A percentile compares a stretch with the other conserved stretches of the same genome.
These are phyloP conservation scores for Aspergillus sparsus DNA, from an alignment of 495 filamentous ascomycete species.

Conservation along the genomic window DNA sequence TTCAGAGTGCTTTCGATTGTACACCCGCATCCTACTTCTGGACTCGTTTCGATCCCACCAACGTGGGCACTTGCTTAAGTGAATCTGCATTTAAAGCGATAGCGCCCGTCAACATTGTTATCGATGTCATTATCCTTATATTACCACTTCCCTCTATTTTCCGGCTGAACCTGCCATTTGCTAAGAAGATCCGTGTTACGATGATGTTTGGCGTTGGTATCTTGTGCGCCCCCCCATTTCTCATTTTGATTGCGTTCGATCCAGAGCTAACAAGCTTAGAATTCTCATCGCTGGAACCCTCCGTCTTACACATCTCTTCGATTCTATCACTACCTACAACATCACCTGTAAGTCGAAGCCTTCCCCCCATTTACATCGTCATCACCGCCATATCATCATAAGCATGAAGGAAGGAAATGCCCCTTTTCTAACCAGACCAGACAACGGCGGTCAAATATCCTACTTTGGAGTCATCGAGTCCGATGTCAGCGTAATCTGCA, in stretches of 20 bases:
- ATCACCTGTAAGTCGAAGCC: constrained; percentile 4
- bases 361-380: constrained; percentile 1
- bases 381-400: neutral
- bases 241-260: neutral
- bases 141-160: neutral
- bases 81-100: neutral
- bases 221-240: constrained; percentile 3
- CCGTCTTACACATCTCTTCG: constrained; percentile 7
- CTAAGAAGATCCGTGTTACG: neutral
- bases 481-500: constrained; percentile 9
- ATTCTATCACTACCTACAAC: constrained; percentile 3
- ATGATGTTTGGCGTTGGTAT: constrained; percentile 2
- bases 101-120: constrained; percentile 5
- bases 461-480: constrained; percentile 8
- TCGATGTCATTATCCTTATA: neutral
- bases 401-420: neutral
- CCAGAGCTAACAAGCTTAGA: neutral
- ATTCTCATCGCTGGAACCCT: constrained; percentile 7
- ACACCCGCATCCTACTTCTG: constrained; percentile 3
- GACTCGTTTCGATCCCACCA: constrained; percentile 4
- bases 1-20: constrained; percentile 5
- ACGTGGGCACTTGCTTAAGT: neutral
- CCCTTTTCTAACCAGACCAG: neutral
- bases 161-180: constrained; percentile 1
- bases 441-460: constrained; percentile 2